Evolutionary conservation across 495 filamentous ascomycete species (phyloP), one percentile per base, ranked within the genome.

Genomic region (Coniosporium apollinis): DNA sequence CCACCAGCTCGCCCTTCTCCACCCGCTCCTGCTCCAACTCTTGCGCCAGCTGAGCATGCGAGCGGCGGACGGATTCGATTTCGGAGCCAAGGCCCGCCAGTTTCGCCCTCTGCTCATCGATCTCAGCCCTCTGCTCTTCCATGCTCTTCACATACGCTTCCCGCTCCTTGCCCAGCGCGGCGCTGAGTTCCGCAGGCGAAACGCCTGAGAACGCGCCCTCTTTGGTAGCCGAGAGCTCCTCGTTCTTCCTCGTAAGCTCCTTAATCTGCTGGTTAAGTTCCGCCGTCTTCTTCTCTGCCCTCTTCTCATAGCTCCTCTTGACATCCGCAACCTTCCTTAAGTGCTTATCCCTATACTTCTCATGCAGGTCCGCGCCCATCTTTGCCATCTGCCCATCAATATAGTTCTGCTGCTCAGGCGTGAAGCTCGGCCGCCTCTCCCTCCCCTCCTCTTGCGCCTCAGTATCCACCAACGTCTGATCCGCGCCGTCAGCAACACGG

Each of bases 261-360:
- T 75, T 71, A 10, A 92, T 52, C 37, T 75, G 70, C 1, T 55
- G 57, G 53, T 93, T 78, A 2, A 87, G 69, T 44, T 83, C 78
- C 19, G 66, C 65, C 20, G 83, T 61, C 41, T 77, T 82, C 61
- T 89, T 86, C 51, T 91, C 82, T 74, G 81, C 85, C 30, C 86
- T 72, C 28, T 66, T 66, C 48, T 94, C 83, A 56, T 94, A 96
- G 54, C 76, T 85, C 55, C 94, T 94, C 60, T 94, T 94, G 38
- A 97, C 64, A 5, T 84, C 85, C 0, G 79, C 70, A 18, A 96
- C 86, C 59, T 97, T 97, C 30, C 73, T 79, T 59, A 94, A 86
- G 51, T 97, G 91, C 52, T 97, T 97, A 51, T 72, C 68, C 58
- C 94, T 94, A 64, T 97, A 97, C n/a, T 93, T 65, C 0, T 70